Base-by-base conservation (phyloP, 139 green algal genomes). In the Eudorina sp. region DNA sequence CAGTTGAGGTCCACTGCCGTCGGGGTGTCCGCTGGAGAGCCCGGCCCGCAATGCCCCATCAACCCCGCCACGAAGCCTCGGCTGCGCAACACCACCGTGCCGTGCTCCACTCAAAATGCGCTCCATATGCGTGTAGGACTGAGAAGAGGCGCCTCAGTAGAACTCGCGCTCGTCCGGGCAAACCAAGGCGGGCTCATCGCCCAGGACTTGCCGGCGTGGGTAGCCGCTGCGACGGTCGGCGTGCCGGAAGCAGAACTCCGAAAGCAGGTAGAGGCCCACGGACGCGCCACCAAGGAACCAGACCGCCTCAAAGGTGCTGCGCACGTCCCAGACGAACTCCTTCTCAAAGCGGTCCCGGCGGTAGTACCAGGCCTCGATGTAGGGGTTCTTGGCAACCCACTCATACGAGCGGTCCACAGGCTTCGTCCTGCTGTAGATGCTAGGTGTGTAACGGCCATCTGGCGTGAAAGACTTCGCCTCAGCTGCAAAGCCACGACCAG, bases 281-380 rank as follows among this genome's bases (percentile, higher is more conserved):
- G 83, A 86, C 48, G 86, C 66, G 43, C 88, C 83, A 38, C 73
- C 88, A 36, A 91, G 58, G 60, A 84, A 77, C 58, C 84, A 90
- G 2, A 76, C 23, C 0, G 84, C 48, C 89, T 92, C 89, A 19
- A 92, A 60, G 14, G 89, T 92, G 68, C 73, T 90, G 45, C 89
- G 83, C 41, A 41, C 55, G 43, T 72, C 80, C 89, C 89, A 92
- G 14, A 69, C 64, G 27, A 88, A 92, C 83, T 92, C 83, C 75
- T 84, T 88, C 89, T 92, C 89, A 43, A 90, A 77, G 41, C 62
- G 48, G 84, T 90, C 89, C 18, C 89, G 74, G 40, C 83, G 64
- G 34, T 79, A 90, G 76, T 85, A 87, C 89, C 74, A 90, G 16
- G 89, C 83, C 84, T 92, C 89, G 31, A 92, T 90, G 53, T 87